phyloP scores from a whole-genome alignment of 768 basidiomycete species.

The Leccinum sublutescens region DNA sequence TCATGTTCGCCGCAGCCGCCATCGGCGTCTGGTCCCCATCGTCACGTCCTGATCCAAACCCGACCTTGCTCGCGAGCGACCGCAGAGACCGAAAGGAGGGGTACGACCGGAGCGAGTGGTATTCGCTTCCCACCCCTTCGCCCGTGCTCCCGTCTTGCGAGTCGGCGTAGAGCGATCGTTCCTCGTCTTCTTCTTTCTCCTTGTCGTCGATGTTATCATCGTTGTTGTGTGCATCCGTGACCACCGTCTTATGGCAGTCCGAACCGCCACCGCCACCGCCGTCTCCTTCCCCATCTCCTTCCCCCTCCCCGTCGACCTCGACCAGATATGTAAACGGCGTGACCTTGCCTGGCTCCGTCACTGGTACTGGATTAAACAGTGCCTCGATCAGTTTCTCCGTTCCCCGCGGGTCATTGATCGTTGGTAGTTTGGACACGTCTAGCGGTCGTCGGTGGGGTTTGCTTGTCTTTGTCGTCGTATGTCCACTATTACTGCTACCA shows the following conservation, averaged over 20 bases:
- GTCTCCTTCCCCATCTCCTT: constrained; percentile 16
- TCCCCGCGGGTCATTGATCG: constrained; percentile 56
- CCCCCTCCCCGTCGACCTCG: constrained; percentile 24
- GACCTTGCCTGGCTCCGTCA: constrained; percentile 27
- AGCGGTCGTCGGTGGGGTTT: constrained; percentile 29
- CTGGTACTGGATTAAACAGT: constrained; percentile 69
- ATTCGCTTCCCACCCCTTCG: constrained; percentile 23
- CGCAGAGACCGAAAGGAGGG: constrained; percentile 26
- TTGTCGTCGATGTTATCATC: neutral
- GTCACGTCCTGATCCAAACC: neutral
- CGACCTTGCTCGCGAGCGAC: constrained; percentile 17
- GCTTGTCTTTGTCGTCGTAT: constrained; percentile 7
- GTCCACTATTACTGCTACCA: neutral
- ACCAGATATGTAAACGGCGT: constrained; percentile 40
- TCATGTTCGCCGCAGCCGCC: neutral
- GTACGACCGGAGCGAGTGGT: constrained; percentile 30
- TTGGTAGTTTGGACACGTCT: constrained; percentile 42
- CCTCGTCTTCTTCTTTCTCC: constrained; percentile 9
- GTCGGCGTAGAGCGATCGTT: constrained; percentile 23
- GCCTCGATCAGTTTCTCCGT: constrained; percentile 78
- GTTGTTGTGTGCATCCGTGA: neutral
- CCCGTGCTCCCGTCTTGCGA: constrained; percentile 14
- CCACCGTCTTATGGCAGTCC: neutral
- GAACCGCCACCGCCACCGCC: constrained; percentile 10
- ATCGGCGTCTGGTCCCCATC: neutral